Evolutionary conservation across 148 eudicot genomes (phyloP), one percentile per base, ranked within the genome.

Genomic region (Arbutus unedo): DNA sequence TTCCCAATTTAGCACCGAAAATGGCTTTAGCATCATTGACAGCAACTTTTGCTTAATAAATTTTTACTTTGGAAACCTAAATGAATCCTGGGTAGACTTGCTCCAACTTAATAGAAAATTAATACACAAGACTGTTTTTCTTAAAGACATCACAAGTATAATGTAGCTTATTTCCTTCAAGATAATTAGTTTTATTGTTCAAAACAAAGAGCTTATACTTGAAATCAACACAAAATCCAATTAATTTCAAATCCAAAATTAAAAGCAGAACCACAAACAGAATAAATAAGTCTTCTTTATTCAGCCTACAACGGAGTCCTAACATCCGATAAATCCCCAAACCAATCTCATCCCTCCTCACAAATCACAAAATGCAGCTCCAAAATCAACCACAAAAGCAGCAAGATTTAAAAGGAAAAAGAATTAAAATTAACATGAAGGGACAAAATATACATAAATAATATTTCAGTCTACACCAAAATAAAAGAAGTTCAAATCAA

Each of bases 381-480:
- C 77, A 59, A 50, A 53, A 66, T 76, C 44, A 43, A 79, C 45
- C 68, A 19, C 41, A 16, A 57, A 54, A 71, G 70, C 41, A 64
- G 70, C 41, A 9, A 3, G 31, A 64, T 50, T 50, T 50, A 62
- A 60, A 84, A 74, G 19, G 43, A 11, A 72, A 74, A 44, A 80
- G 54, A 15, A 47, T 5, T 23, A 14, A n/a, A 59, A 5, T 14
- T 25, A 53, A 14, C 15, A n/a, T 13, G 59, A 21, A 16, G 78
- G 50, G 55, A 77, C 72, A 71, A 83, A 43, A 79, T 31, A 49
- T 48, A 50, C 82, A 79, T 57, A 66, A 80, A 68, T 80, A 80
- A 62, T 31, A 66, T 76, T 49, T 74, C 19, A 84, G 75, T 80
- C 81, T 84, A 80, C 86, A 84, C 31, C 86, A 6, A 80, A 73